Evolutionary conservation across 345 rosid genomes (phyloP), one percentile per base, ranked within the genome.

Genomic region (Brassica juncea): DNA sequence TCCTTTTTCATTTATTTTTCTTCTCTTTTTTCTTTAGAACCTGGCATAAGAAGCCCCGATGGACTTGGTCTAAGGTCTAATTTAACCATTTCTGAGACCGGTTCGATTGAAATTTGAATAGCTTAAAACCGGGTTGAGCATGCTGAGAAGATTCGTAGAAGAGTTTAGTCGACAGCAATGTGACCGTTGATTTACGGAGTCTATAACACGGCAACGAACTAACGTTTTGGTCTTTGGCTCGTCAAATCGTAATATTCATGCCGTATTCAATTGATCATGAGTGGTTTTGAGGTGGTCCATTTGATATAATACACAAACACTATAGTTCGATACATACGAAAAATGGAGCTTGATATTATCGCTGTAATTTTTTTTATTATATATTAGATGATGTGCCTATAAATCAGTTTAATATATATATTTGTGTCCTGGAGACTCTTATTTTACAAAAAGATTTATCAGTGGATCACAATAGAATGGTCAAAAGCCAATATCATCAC

Each of bases 221-320:
- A 28, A 58, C 47, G 15, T 54, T 77, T 49, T 68, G 63, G 74
- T 79, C 71, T 34, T 68, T 49, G 64, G 59, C 54, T 66, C 73
- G 73, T 72, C 71, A 37, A 28, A 8, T 78, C 66, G 66, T 42
- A 58, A 42, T 11, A 9, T 21, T 9, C 54, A 14, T 72, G 72
- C 62, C 82, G 73, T 72, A 57, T 55, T 55, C 34, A 3, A 54
- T 19, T 16, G 27, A 71, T 57, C 68, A 72, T 65, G 76, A 78
- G 66, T 71, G 72, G 27, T 64, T 78, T 76, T 28, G 27, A 59
- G 19, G 19, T 19, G 52, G 69, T 44, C 69, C 27, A 30, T 61
- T 68, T 16, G 28, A 8, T 1, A 47, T 31, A 9, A 14, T 72
- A 27, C 42, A 63, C 14, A 73, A 35, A 11, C 8, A 34, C 25